Base-by-base conservation (phyloP, 2,329 filamentous ascomycete species). In the Grosmannia huntii region DNA sequence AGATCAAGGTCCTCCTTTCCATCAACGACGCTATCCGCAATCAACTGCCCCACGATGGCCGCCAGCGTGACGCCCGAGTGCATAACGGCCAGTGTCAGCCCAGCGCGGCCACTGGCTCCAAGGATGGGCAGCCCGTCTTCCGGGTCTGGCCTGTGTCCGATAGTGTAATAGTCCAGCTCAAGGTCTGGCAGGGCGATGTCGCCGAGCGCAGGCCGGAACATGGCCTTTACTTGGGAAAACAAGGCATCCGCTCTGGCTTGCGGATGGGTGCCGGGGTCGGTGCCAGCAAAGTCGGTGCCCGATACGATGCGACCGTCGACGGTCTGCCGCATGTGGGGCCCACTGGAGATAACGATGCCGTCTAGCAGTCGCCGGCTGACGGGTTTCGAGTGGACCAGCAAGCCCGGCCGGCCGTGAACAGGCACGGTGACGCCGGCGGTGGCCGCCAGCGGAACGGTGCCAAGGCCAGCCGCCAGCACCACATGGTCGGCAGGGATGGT, bases 81-180 rank as follows among this genome's bases (percentile, higher is more conserved):
- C 68, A 69, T 69, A 2, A 68, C 66, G 0, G 67, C 68, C 44
- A 69, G 56, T 3, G 63, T 65, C 7, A 70, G 58, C 1, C 67
- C 68, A 1, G 66, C 56, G 28, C 62, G 23, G 1, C 67, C 67
- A 11, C 61, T 67, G 5, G 61, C 28, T 5, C 67, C 67, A 1
- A 69, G 62, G 21, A 68, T 67, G 2, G 67, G 67, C 31, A 66
- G 55, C 1, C 66, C 66, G 53, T 69, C 68, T 44, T 63, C 31
- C 0, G 67, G 67, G 2, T 64, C 61, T 1, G 68, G 67, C 1
- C 68, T 61, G 10, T 61, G 28, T 0, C 68, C 67, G 14, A 69
- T 57, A 1, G 67, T 69, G 58, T 65, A 69, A 50, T 63, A 64
- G 56, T 68, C 67, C 1, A 65, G 62, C 36, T 66, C 65, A 4